Evolutionary conservation across 2,329 filamentous ascomycete species (phyloP).

Genomic region (Diplodia mutila): DNA sequence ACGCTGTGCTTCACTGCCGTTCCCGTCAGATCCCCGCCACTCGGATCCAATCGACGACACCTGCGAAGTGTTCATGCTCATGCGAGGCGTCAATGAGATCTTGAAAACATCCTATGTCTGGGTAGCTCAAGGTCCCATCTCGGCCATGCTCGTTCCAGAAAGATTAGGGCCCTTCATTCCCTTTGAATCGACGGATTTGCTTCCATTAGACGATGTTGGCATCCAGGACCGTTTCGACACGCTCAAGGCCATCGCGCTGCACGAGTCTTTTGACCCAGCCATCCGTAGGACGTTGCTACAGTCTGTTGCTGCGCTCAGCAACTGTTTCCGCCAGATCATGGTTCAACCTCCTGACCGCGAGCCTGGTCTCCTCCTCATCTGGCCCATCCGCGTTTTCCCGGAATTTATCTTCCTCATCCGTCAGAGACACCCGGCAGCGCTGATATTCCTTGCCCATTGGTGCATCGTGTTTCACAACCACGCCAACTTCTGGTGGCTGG

Average conservation of each 20-base stretch:
- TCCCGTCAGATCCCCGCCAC: slow-evolving; percentile 23
- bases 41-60: slow-evolving; percentile 37
- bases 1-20: slow-evolving; percentile 17
- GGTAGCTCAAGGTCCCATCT: slow-evolving; percentile 2
- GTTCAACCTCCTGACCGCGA: slow-evolving; percentile 36
- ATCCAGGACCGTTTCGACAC: slow-evolving; percentile 21
- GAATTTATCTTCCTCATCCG: slow-evolving; percentile 40
- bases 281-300: slow-evolving; percentile 14
- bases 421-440: slow-evolving; percentile 38
- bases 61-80: slow-evolving; percentile 40
- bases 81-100: slow-evolving; percentile 41
- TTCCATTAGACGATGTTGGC: slow-evolving; percentile 17
- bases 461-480: slow-evolving; percentile 42
- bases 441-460: slow-evolving; percentile 47
- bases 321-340: slow-evolving; percentile 20
- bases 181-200: slow-evolving; percentile 7
- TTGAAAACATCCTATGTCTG: slow-evolving; percentile 16
- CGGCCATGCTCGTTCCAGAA: slow-evolving; percentile 19
- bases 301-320: slow-evolving; percentile 12
- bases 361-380: slow-evolving; percentile 41
- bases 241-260: not conserved
- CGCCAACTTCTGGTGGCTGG: slow-evolving; percentile 46
- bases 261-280: slow-evolving; percentile 17
- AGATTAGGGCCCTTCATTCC: slow-evolving; percentile 6
- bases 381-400: slow-evolving; percentile 42